These are phyloP conservation scores for Hypsizygus marmoreus DNA, from an alignment of 768 basidiomycete genomes.

Conservation along the genomic window DNA sequence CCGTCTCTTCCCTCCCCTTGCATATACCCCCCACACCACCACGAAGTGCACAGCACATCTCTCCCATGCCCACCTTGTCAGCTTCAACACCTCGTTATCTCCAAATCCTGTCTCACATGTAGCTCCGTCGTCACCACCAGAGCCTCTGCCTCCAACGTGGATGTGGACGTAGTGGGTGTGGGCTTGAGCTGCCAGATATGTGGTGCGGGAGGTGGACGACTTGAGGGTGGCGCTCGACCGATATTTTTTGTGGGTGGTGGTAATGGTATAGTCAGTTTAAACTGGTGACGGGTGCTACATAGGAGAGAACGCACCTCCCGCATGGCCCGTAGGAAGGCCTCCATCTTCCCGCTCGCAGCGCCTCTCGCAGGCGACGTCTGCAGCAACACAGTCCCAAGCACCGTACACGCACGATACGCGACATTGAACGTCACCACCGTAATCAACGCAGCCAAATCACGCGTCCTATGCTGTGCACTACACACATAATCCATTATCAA, in stretches of 20 bases:
- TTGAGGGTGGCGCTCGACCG: conserved; percentile 85
- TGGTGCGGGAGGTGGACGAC: conserved; percentile 80
- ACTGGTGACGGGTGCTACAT: too few relatives aligned
- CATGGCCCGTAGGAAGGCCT: conserved; percentile 77
- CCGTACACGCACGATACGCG: conserved; percentile 81
- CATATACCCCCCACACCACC: conserved; percentile 42
- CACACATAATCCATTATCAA: conserved; percentile 2
- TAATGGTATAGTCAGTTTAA: too few relatives aligned
- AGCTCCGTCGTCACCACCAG: not conserved
- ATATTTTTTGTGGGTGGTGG: too few relatives aligned
- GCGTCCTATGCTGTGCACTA: conserved; percentile 58
- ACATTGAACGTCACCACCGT: conserved; percentile 79
- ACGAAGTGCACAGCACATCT: conserved; percentile 54
- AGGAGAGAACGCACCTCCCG: conserved; percentile 60
- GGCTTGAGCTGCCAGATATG: conserved; percentile 88
- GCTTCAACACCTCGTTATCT: conserved; percentile 62
- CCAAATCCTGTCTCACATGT: conserved; percentile 1
- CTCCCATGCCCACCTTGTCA: conserved; percentile 81
- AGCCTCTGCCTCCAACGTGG: not conserved
- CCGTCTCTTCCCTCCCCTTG: conserved; percentile 46
- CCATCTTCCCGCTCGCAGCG: conserved; percentile 67
- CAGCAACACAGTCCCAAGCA: conserved; percentile 83
- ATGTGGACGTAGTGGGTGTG: conserved; percentile 24
- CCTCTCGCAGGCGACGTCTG: conserved; percentile 85
- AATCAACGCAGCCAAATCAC: conserved; percentile 84